Conservation (phyloP, 805 yeast genomes). For the Lachancea lanzarotensis region DNA sequence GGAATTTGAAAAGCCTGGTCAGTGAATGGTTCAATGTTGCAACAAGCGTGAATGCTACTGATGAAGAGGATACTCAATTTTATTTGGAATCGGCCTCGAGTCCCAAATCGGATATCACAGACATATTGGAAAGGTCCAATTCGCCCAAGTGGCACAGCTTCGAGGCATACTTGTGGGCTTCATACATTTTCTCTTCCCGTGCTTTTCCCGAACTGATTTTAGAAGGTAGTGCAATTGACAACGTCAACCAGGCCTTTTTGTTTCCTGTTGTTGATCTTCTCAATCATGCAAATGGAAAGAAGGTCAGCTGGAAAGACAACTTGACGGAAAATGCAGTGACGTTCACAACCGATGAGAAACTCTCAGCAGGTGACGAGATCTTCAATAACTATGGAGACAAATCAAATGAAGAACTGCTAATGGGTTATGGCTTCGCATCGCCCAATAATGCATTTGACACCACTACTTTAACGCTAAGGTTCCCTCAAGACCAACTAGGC, state of each 20-base stretch:
- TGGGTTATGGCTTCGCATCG: slow-evolving; percentile 76
- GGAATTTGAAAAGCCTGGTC: slow-evolving; percentile 39
- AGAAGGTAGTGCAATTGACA: slow-evolving; percentile 31
- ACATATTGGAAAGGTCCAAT: slow-evolving; percentile 13
- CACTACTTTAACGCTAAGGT: slow-evolving; percentile 53
- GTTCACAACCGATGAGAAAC: slow-evolving; percentile 37
- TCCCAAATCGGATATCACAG: slow-evolving; percentile 11
- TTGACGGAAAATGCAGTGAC: slow-evolving; percentile 28
- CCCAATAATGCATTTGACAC: slow-evolving; percentile 52
- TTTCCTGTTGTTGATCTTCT: slow-evolving; percentile 73
- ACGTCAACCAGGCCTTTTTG: slow-evolving; percentile 54
- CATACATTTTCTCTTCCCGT: slow-evolving; percentile 62
- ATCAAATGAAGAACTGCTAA: slow-evolving; percentile 72
- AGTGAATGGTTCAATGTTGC: slow-evolving; percentile 52
- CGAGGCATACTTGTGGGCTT: slow-evolving; percentile 69
- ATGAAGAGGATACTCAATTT: slow-evolving; percentile 12
- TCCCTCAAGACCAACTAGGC: slow-evolving; percentile 31
- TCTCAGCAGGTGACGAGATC: slow-evolving; percentile 42
- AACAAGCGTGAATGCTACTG: slow-evolving; percentile 14
- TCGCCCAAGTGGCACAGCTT: slow-evolving; percentile 53
- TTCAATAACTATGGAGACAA: slow-evolving; percentile 84
- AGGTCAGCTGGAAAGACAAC: slow-evolving; percentile 55
- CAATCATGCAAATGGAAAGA: slow-evolving; percentile 58
- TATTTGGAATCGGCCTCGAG: slow-evolving; percentile 23
- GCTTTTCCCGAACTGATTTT: slow-evolving; percentile 72